Conservation (phyloP, 495 filamentous ascomycete species). For the Delitschia confertaspora region DNA sequence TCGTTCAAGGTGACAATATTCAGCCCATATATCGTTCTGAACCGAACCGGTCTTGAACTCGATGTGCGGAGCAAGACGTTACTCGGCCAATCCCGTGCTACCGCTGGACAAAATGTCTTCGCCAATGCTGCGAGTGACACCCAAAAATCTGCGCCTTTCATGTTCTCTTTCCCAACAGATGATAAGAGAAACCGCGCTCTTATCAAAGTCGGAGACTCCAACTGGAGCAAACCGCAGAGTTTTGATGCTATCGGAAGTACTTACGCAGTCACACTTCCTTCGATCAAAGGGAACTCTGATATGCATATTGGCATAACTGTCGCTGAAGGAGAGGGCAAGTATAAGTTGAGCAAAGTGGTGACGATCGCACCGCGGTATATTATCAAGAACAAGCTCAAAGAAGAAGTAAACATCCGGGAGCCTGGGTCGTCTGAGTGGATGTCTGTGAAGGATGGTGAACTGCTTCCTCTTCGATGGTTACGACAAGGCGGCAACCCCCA, state of each 20-base stretch:
- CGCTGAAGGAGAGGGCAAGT: slow-evolving; percentile 87
- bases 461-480: slow-evolving; percentile 80
- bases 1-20: slow-evolving; percentile 93
- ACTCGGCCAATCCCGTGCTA: slow-evolving; percentile 64
- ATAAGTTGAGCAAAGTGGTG: slow-evolving; percentile 90
- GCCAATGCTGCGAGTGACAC: slow-evolving; percentile 43
- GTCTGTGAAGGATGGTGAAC: slow-evolving; percentile 61
- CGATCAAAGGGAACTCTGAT: slow-evolving; percentile 60
- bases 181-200: slow-evolving; percentile 83
- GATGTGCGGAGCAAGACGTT: slow-evolving; percentile 83
- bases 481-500: slow-evolving; percentile 73
- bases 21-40: slow-evolving; percentile 86
- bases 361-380: slow-evolving; percentile 91
- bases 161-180: slow-evolving; percentile 86
- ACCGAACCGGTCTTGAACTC: slow-evolving; percentile 86
- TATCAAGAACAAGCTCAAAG: slow-evolving; percentile 81
- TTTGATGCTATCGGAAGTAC: slow-evolving; percentile 97
- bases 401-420: slow-evolving; percentile 82
- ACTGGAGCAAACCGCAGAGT: slow-evolving; percentile 94
- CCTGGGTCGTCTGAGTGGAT: slow-evolving; percentile 77
- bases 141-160: slow-evolving; percentile 74
- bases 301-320: slow-evolving; percentile 86
- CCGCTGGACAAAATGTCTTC: slow-evolving; percentile 63
- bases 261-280: slow-evolving; percentile 72
- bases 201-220: slow-evolving; percentile 76